Conservation (phyloP, 2,329 filamentous ascomycete species). For the Sarocladium strictum region DNA sequence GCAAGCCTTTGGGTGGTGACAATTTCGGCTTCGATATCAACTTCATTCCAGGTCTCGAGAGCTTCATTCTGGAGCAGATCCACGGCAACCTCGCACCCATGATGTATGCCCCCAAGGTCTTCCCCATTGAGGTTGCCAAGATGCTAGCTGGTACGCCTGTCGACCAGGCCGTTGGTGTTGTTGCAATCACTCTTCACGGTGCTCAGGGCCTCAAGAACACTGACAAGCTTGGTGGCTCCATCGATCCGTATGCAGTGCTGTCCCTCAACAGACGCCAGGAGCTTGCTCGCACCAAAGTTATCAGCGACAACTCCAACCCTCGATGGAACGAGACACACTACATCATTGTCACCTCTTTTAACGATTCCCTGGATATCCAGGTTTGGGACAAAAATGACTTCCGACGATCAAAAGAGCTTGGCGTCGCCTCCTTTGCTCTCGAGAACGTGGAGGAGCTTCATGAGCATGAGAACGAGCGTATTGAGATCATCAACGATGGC, state of each 20-base stretch:
- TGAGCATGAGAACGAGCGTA: constrained; percentile 75
- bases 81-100: constrained; percentile 90
- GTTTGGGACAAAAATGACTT: constrained; percentile 93
- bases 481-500: constrained; percentile 81
- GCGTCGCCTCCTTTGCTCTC: constrained; percentile 76
- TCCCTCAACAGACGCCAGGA: constrained; percentile 78
- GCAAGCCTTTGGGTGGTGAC: constrained; percentile 94
- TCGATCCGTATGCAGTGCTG: constrained; percentile 83
- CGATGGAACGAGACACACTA: constrained; percentile 97
- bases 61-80: constrained; percentile 92
- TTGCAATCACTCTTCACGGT: constrained; percentile 86
- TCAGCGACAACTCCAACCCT: constrained; percentile 79
- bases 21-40: constrained; percentile 98
- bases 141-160: constrained; percentile 92
- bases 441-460: constrained; percentile 73
- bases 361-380: constrained; percentile 78
- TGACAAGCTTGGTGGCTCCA: constrained; percentile 86
- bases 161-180: constrained; percentile 90
- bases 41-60: constrained; percentile 91
- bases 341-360: constrained; percentile 86
- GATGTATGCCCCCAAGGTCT: constrained; percentile 98
- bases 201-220: constrained; percentile 91
- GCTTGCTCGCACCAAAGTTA: constrained; percentile 81
- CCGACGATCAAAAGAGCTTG: constrained; percentile 94
- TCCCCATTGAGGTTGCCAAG: constrained; percentile 97